Evolutionary conservation across 1,284 basidiomycete species (phyloP), one percentile per base, ranked within the genome.

Genomic region (Ceratobasidium sp.): DNA sequence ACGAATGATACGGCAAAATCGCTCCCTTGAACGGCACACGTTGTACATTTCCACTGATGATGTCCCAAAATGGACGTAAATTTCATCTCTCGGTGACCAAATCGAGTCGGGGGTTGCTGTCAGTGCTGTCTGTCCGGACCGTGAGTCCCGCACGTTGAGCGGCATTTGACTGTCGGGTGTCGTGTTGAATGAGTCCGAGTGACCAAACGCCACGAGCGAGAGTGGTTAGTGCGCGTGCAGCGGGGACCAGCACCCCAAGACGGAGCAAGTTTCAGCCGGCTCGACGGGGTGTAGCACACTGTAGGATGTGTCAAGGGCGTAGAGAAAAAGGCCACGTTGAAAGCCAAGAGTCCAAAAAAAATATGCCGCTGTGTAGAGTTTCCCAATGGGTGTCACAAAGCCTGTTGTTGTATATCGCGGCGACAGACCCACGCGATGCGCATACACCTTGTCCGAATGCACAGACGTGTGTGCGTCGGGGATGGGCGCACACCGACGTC

Each of bases 11-110:
- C 27, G 53, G 53, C 27, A 56, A 31, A 7, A 34, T 56, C 29
- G 24, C 53, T 56, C 53, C 53, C 27, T 31, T 31, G 3, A 31
- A 56, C 27, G 31, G 16, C 53, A 29, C 53, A 14, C 24, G 27
- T 14, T 56, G n/a, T n/a, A n/a, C n/a, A 31, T 56, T 56, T 56
- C 29, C 53, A 31, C 29, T 56, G 53, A 56, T 56, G 53, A 56
- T 14, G 14, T 19, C 29, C 53, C 8, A 56, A 56, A 31, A 29
- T 13, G 53, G 53, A 9, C 31, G 27, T 34, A 31, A 56, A 56
- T 56, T 29, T 56, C 53, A 56, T 31, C 31, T 19, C 13, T 11
- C 27, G 29, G 29, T 56, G 53, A 13, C 13, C 27, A 56, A 56
- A 56, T 56, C 27, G 14, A 19, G 27, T 34, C 11, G 9, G 53